phyloP scores from a whole-genome alignment of 768 basidiomycete genomes.

The Amanita fuliginea region DNA sequence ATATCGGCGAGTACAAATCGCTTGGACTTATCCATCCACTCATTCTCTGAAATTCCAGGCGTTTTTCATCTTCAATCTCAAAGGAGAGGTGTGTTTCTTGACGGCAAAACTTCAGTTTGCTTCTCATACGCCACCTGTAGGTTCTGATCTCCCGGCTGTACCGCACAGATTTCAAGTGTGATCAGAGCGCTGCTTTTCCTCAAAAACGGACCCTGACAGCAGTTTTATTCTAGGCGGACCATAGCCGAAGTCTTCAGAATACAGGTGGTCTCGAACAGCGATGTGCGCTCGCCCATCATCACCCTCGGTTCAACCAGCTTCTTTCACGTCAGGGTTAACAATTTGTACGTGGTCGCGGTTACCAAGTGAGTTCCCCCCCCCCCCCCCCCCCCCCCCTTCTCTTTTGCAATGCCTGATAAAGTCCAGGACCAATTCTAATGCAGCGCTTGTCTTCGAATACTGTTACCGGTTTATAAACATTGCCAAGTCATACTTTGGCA shows the following conservation, averaged over 20 bases:
- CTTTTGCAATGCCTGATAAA: not conserved
- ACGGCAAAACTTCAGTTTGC: not conserved
- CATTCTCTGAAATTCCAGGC: constrained; percentile 39
- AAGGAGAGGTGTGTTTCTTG: constrained; percentile 72
- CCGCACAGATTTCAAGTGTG: constrained; percentile 93
- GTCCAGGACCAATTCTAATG: constrained; percentile 86
- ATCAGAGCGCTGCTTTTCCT: constrained; percentile 7
- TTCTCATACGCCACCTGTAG: constrained; percentile 23
- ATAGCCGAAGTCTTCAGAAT: constrained; percentile 98
- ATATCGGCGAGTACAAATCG: not conserved
- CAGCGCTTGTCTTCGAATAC: constrained; percentile 96
- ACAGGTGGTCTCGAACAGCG: constrained; percentile 96
- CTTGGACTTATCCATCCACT: not conserved
- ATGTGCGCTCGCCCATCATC: constrained; percentile 94
- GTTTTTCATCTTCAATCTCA: constrained; percentile 99
- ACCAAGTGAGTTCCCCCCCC: constrained; percentile 64
- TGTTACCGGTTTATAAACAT: constrained; percentile 95
- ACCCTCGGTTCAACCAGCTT: constrained; percentile 97
- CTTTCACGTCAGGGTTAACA: constrained; percentile 95
- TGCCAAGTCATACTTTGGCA: constrained; percentile 93
- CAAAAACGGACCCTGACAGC: constrained; percentile 6
- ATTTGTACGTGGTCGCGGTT: constrained; percentile 90
- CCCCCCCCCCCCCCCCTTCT: not conserved
- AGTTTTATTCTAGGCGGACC: constrained; percentile 53
- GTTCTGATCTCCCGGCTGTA: constrained; percentile 95